Percentiles rank a stretch among this genome's conserved stretches.
These are phyloP conservation scores for Coemansia sp. DNA, from an alignment of 192 early-diverging fungal genomes.

Conservation along the genomic window DNA sequence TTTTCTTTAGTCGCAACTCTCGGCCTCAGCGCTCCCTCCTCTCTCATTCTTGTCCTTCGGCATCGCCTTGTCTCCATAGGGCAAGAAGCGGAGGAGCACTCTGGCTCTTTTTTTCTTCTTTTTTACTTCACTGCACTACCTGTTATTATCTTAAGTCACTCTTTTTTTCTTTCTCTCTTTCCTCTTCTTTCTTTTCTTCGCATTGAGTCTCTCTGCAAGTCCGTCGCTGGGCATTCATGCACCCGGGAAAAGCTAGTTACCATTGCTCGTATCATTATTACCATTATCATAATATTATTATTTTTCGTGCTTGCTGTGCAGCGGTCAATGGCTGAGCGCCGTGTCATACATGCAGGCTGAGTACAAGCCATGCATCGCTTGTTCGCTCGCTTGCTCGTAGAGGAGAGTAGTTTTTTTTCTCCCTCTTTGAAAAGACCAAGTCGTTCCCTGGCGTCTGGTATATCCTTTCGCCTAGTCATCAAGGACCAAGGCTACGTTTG, in stretches of 20 bases:
- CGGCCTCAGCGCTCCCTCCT: too few relatives aligned
- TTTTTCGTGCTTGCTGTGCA: background rate
- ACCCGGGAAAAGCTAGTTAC: background rate
- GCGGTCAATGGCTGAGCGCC: background rate
- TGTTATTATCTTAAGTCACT: too few relatives aligned
- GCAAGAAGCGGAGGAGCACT: too few relatives aligned
- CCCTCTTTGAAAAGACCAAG: background rate
- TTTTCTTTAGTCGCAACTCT: background rate
- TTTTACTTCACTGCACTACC: too few relatives aligned
- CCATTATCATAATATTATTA: background rate
- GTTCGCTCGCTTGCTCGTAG: background rate
- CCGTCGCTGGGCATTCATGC: background rate
- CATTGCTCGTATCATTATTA: background rate
- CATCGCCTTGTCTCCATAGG: too few relatives aligned
- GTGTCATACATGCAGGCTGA: slow-evolving; percentile 5
- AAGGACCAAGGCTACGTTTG: background rate
- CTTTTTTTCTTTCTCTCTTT: too few relatives aligned
- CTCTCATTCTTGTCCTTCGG: too few relatives aligned
- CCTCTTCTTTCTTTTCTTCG: background rate
- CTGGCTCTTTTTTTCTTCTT: too few relatives aligned
- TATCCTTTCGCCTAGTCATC: too few relatives aligned
- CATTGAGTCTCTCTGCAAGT: background rate
- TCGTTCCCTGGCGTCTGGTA: too few relatives aligned
- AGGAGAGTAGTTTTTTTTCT: background rate
- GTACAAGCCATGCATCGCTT: slow-evolving; percentile 1